Conservation (phyloP, 2,329 filamentous ascomycete species). For the Pyricularia grisea region DNA sequence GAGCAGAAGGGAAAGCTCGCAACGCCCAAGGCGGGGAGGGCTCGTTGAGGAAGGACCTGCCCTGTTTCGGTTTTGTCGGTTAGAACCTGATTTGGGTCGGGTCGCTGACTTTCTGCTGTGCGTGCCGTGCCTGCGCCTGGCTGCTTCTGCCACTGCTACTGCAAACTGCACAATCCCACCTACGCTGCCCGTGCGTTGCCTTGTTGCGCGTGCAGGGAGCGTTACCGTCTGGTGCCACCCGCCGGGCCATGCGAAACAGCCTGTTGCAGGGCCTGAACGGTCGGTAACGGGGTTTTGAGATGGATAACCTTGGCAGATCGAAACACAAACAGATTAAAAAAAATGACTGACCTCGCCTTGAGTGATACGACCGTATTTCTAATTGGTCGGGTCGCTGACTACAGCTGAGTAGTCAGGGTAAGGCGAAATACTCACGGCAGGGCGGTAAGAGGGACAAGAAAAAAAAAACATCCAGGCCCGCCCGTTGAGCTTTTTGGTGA, state of each 20-base stretch:
- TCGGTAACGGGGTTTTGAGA: background rate
- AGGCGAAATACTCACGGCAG: background rate
- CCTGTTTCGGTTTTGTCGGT: slow-evolving; percentile 1
- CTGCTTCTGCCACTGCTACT: background rate
- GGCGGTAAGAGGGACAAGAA: background rate
- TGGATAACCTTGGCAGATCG: background rate
- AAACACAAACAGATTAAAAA: background rate
- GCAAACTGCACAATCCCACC: background rate
- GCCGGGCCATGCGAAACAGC: background rate
- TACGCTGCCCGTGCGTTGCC: background rate
- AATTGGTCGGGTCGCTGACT: background rate
- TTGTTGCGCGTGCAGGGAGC: background rate
- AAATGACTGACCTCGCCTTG: background rate
- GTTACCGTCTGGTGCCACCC: background rate
- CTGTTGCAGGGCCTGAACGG: background rate
- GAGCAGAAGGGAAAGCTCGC: background rate
- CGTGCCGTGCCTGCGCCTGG: background rate
- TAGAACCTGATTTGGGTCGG: background rate
- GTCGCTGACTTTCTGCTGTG: background rate
- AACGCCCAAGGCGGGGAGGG: background rate
- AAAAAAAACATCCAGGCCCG: background rate
- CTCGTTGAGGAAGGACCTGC: background rate
- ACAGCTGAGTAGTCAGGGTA: background rate
- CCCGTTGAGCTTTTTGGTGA: background rate
- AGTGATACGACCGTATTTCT: background rate